Evolutionary conservation across 129 eudicot genomes (phyloP), one percentile per base, ranked within the genome.

Genomic region (Chrysanthemum seticuspe): DNA sequence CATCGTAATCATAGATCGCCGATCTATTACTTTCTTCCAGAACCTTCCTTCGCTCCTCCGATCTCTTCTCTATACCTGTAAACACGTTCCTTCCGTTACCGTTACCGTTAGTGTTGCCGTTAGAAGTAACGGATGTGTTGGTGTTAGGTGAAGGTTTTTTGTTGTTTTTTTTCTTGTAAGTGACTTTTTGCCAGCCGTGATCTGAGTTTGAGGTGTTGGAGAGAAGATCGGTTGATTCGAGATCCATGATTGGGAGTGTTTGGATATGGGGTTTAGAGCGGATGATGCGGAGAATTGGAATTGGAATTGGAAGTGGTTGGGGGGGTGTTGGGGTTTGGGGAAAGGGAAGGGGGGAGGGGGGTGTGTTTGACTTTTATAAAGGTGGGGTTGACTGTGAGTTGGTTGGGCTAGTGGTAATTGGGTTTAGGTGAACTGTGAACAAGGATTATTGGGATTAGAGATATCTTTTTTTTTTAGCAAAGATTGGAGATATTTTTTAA

Each of bases 171-270:
- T 88, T 90, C 3, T 76, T 81, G 84, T 89, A 93, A 10, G 89
- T 86, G 25, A 94, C 98, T 76, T 90, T 88, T 14, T 94, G 96
- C 98, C 98, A 94, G 53, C 98, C 98, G 76, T 92, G 98, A 69
- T 83, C 71, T 84, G 75, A 77, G 83, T 73, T 82, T 83, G 40
- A 50, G 76, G 44, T 76, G 45, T 13, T 21, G 13, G 14, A 6
- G 67, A 23, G 31, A 18, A 62, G 10, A 40, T 40, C 47, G 47
- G 47, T 13, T 62, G 75, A 68, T 56, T 78, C 82, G 18, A 40
- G 9, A 40, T 87, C 98, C 88, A 88, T 19, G 21, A 19, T 19
- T 19, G 85, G 65, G 47, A 2, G 47, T 40, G 47, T 40, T 40
- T 40, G 47, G 47, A 40, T 40, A 40, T 40, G 47, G 47, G 47